Base-by-base conservation (phyloP, 345 rosid genomes). In the Combretum micranthum region DNA sequence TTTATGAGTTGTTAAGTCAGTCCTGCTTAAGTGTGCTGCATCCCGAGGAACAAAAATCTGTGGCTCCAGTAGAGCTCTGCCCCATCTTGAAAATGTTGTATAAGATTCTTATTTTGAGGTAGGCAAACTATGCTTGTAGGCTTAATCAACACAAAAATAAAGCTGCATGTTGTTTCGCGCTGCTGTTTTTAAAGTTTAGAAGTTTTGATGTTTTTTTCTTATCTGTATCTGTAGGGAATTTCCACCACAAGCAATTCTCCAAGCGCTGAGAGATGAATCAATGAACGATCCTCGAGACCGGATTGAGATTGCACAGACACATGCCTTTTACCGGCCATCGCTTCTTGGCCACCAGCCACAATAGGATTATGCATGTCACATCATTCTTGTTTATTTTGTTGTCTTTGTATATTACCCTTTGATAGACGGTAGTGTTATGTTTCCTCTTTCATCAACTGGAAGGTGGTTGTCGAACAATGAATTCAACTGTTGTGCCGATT, bases 241-340 rank as follows among this genome's bases (percentile, higher is more conserved):
- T 20, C 67, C 87, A 54, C 53, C 85, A 3, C 69, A 79, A 64
- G 95, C 88, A 10, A 93, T 93, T 19, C 83, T 93, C 42, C 79
- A 87, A 65, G 97, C 91, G 3, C 55, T 93, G 53, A 77, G 99
- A 70, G 99, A 93, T 26, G 97, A 93, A 72, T 83, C 99, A 22
- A 18, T 87, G 92, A 79, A 89, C 19, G 99, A 93, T 63, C 99
- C 96, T 2, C 79, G 95, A 56, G 97, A 93, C 59, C 84, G 92
- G 22, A 93, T 93, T 0, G 85, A 87, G 78, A 85, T 89, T 60
- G 99, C 96, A 49, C 97, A 93, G 51, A 81, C 75, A 52, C 99
- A 79, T 71, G 86, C 83, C n/a, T 87, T 89, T 77, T 87, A 86
- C 79, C 77, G 84, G 67, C 94, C 96, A 23, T 87, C 94, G 12